These are phyloP conservation scores for Malassezia restricta DNA, from an alignment of 1,284 basidiomycete species.

Conservation along the genomic window DNA sequence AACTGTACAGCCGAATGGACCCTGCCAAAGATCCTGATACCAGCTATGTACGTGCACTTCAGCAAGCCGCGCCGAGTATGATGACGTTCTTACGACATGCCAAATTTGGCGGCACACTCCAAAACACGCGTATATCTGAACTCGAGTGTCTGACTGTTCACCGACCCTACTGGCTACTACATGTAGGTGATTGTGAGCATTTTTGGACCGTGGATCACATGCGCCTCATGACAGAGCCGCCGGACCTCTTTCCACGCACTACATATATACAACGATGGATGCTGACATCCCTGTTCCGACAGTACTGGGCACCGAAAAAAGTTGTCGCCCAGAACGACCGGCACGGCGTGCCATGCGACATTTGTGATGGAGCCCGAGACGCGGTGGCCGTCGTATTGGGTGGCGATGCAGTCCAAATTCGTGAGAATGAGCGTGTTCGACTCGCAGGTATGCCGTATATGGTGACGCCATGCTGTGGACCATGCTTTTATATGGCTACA, in stretches of 20 bases:
- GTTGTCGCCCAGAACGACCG: neutral
- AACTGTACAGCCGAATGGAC: conserved; percentile 1
- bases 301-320: conserved; percentile 9
- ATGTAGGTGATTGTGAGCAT: conserved; percentile 15
- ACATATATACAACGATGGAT: conserved; percentile 7
- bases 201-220: conserved; percentile 9
- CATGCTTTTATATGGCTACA: conserved; percentile 3
- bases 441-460: conserved; percentile 8
- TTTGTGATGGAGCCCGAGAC: conserved; percentile 11
- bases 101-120: neutral
- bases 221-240: neutral
- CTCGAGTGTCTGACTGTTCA: neutral
- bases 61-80: neutral
- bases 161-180: conserved; percentile 11
- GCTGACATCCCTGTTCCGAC: conserved; percentile 7
- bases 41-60: conserved; percentile 7
- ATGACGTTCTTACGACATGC: neutral
- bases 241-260: neutral
- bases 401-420: conserved; percentile 1
- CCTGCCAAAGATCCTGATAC: neutral
- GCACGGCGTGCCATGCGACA: conserved; percentile 4
- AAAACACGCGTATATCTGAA: neutral
- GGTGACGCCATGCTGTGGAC: conserved; percentile 10
- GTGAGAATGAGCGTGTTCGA: neutral
- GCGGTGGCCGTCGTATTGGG: conserved; percentile 8